Evolutionary conservation across 2,329 filamentous ascomycete species (phyloP).

Genomic region (Aspergillus tubingensis): DNA sequence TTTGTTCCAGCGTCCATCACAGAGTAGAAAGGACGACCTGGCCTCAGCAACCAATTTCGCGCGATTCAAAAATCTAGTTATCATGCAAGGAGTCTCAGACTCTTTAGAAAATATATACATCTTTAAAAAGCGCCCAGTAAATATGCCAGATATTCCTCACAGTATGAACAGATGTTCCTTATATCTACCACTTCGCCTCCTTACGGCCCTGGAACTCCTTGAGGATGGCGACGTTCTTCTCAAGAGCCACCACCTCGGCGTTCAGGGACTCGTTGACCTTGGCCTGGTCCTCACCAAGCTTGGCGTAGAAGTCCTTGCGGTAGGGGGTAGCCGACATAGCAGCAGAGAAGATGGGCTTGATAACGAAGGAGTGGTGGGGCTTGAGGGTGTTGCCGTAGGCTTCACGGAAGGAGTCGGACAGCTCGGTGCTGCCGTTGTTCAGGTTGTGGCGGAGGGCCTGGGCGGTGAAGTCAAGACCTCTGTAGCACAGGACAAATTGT

Average conservation of each 20-base stretch:
- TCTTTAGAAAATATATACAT: conserved; percentile 7
- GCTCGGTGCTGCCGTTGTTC: conserved; percentile 68
- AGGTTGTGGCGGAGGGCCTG: conserved; percentile 79
- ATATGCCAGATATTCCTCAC: conserved; percentile 8
- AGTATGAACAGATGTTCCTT: not conserved
- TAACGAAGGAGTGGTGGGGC: conserved; percentile 82
- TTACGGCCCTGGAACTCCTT: conserved; percentile 61
- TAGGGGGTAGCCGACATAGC: conserved; percentile 94
- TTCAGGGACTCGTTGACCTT: conserved; percentile 67
- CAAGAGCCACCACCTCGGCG: conserved; percentile 73
- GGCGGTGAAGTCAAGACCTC: conserved; percentile 90
- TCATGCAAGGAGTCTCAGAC: conserved; percentile 11
- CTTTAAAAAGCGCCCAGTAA: conserved; percentile 8
- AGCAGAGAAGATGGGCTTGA: conserved; percentile 89
- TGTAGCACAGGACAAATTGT: conserved; percentile 39
- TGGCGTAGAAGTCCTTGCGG: conserved; percentile 87
- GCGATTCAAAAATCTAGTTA: conserved; percentile 5
- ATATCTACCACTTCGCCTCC: conserved; percentile 50
- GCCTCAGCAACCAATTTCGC: not conserved
- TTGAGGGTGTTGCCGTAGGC: conserved; percentile 88
- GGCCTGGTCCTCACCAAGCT: conserved; percentile 60
- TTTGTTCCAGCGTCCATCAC: not conserved
- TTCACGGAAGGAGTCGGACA: conserved; percentile 79
- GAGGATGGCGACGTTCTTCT: conserved; percentile 77
- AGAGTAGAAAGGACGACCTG: not conserved